A percentile compares a stretch with the other conserved stretches of the same genome.
phyloP scores from a whole-genome alignment of 2,329 filamentous ascomycete species.

The Cladosporium velox region DNA sequence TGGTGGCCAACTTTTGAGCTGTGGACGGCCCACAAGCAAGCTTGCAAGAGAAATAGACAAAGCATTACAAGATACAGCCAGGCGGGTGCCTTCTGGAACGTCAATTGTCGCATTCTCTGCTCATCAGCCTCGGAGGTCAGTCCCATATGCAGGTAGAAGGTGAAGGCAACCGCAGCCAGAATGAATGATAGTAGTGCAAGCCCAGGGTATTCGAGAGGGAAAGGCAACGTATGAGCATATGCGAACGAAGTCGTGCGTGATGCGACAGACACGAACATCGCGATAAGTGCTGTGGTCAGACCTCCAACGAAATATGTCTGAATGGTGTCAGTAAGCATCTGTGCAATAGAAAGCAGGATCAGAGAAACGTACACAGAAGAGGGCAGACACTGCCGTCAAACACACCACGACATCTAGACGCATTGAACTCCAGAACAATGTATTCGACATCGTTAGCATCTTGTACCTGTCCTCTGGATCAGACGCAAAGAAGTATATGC shows the following conservation, averaged over 20 bases:
- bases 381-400: constrained; percentile 31
- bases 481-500: constrained; percentile 39
- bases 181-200: constrained; percentile 29
- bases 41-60: constrained; percentile 46
- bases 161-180: constrained; percentile 34
- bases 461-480: constrained; percentile 42
- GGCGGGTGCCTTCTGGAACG: constrained; percentile 28
- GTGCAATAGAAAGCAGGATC: too few species aligned
- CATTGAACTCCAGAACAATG: constrained; percentile 42
- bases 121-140: constrained; percentile 21
- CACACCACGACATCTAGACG: constrained; percentile 32
- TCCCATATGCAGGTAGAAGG: constrained; percentile 33
- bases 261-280: constrained; percentile 41
- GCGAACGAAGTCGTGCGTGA: constrained; percentile 37
- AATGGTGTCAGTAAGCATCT: not conserved
- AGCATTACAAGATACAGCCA: constrained; percentile 43
- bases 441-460: constrained; percentile 40
- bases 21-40: constrained; percentile 45
- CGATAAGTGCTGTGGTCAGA: constrained; percentile 42
- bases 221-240: constrained; percentile 37
- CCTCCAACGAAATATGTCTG: constrained; percentile 46
- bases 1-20: constrained; percentile 48
- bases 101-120: not conserved
- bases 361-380: constrained; percentile 33
- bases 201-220: constrained; percentile 31